Conservation (phyloP, 2,329 filamentous ascomycete species). For the Penicillium carneum region DNA sequence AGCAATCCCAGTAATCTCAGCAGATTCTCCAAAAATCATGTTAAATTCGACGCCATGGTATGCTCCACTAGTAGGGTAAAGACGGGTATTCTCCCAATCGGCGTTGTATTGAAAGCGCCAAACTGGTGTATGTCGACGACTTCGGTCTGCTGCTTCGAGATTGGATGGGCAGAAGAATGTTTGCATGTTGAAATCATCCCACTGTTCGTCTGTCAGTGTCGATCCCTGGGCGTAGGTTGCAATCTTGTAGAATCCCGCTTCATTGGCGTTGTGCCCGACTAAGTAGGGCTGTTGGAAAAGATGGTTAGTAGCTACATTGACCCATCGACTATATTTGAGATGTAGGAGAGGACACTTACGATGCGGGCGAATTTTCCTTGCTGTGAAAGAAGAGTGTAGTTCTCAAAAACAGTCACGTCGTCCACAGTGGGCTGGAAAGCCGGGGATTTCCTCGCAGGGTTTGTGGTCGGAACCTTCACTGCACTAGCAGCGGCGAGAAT, state of each 20-base stretch:
- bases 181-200: conserved; percentile 52
- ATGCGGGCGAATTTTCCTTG: conserved; percentile 4
- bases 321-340: neutral
- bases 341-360: neutral
- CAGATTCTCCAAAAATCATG: conserved; percentile 57
- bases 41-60: conserved; percentile 60
- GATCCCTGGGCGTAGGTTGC: conserved; percentile 51
- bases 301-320: neutral
- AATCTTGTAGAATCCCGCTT: conserved; percentile 59
- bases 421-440: conserved; percentile 56
- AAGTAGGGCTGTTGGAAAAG: conserved; percentile 46
- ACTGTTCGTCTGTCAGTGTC: conserved; percentile 49
- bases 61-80: conserved; percentile 57
- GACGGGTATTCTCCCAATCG: conserved; percentile 59
- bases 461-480: conserved; percentile 44
- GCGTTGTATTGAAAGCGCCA: conserved; percentile 59
- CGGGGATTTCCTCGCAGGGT: conserved; percentile 37
- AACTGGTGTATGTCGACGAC: conserved; percentile 43
- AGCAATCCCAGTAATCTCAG: conserved; percentile 50
- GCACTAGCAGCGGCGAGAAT: conserved; percentile 49
- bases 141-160: conserved; percentile 49
- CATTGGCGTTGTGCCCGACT: conserved; percentile 55
- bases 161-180: conserved; percentile 58
- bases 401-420: conserved; percentile 50
- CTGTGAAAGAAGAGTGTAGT: conserved; percentile 43